Percentiles rank a stretch among this genome's conserved stretches.
Evolutionary conservation across 176 grass and related monocot genomes (phyloP).

Genomic region (Zizania latifolia): DNA sequence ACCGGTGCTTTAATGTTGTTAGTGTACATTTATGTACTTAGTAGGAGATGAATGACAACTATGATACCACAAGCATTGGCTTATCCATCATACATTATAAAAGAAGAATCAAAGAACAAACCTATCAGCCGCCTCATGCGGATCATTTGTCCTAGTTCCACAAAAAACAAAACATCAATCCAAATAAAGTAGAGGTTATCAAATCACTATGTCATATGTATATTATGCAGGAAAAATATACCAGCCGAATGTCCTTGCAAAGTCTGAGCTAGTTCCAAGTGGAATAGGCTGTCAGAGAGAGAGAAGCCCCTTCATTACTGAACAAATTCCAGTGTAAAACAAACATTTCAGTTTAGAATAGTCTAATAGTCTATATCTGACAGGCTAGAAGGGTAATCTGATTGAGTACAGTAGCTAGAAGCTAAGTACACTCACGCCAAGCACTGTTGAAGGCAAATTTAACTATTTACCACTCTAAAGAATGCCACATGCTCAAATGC

Average conservation of each 20-base stretch:
- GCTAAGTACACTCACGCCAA: slow-evolving; percentile 56
- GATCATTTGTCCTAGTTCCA: slow-evolving; percentile 81
- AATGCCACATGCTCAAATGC: no score
- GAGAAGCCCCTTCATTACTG: slow-evolving; percentile 8
- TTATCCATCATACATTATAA: not conserved
- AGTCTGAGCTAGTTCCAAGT: slow-evolving; percentile 95
- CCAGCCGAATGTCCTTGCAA: slow-evolving; percentile 91
- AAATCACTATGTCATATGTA: slow-evolving; percentile 7
- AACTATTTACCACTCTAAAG: no score
- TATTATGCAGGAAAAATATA: slow-evolving; percentile 30
- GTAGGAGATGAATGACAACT: not conserved
- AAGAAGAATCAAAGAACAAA: slow-evolving; percentile 28
- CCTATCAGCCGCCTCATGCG: slow-evolving; percentile 80
- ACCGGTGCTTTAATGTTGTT: not conserved
- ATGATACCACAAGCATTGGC: not conserved
- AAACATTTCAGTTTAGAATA: slow-evolving; percentile 18
- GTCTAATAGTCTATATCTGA: not conserved
- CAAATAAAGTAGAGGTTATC: not conserved
- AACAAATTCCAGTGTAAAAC: not conserved
- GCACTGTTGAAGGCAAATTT: no score
- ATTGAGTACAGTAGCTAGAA: not conserved
- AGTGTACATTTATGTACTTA: not conserved
- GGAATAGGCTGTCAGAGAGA: slow-evolving; percentile 74
- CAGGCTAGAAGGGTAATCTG: not conserved
- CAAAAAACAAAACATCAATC: slow-evolving; percentile 23